These are phyloP conservation scores for Perkinsus chesapeaki DNA, from an alignment of 169 alveolate species.

Conservation along the genomic window DNA sequence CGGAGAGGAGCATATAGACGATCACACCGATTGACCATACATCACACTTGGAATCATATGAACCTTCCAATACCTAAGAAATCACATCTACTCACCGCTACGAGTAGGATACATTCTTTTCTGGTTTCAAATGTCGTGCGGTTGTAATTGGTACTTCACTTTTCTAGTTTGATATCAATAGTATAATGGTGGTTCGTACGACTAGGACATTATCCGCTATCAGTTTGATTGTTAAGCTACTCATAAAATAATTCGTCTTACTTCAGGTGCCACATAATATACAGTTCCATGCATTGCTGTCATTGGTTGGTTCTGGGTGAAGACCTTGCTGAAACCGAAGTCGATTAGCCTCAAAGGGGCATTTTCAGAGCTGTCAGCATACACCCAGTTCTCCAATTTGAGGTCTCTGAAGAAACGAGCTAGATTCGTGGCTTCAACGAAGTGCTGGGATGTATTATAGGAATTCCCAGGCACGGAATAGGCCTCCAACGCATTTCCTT, in stretches of 20 bases:
- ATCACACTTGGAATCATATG: conserved; percentile 38
- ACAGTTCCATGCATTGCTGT: conserved; percentile 43
- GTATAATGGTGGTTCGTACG: neutral
- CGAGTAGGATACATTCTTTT: too few species aligned
- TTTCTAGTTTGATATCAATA: neutral
- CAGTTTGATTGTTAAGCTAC: too few species aligned
- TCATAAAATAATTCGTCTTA: too few species aligned
- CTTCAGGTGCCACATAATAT: conserved; percentile 38
- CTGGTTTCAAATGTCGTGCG: too few species aligned
- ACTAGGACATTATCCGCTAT: neutral
- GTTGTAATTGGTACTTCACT: too few species aligned
- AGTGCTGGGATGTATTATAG: too few species aligned
- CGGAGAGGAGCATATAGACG: conserved; percentile 47
- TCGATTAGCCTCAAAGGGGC: conserved; percentile 31
- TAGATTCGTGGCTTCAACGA: too few species aligned
- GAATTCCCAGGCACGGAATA: too few species aligned
- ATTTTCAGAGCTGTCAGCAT: conserved; percentile 22
- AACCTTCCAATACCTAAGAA: conserved; percentile 7
- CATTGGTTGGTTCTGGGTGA: conserved; percentile 26
- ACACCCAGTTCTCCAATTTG: conserved; percentile 43
- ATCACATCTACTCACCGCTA: neutral
- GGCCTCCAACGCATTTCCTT: too few species aligned
- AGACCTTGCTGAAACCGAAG: conserved; percentile 29
- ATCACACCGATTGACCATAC: conserved; percentile 50
- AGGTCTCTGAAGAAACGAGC: neutral